A percentile compares a stretch with the other conserved stretches of the same genome.
Conservation (phyloP, 805 yeast species). For the Candida cerambycidarum region DNA sequence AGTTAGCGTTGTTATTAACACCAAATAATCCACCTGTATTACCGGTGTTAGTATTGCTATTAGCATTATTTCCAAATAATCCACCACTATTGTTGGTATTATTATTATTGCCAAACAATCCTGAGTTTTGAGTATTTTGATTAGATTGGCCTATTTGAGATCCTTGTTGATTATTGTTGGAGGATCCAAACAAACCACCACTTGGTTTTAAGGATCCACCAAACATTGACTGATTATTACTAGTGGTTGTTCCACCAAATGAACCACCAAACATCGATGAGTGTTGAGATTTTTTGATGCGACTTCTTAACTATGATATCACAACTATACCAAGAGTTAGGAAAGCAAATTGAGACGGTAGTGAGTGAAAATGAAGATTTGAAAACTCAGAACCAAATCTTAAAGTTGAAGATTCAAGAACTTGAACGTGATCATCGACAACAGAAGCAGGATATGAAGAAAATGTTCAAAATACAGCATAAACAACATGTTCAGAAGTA, state of each 20-base stretch:
- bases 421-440: slow-evolving; percentile 4
- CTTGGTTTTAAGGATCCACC: slow-evolving; percentile 5
- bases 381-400: slow-evolving; percentile 19
- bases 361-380: slow-evolving; percentile 6
- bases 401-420: slow-evolving; percentile 14
- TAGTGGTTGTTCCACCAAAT: slow-evolving; percentile 6
- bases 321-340: slow-evolving; percentile 1
- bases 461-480: slow-evolving; percentile 13
- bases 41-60: slow-evolving; percentile 5
- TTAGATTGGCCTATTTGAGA: slow-evolving; percentile 8
- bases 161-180: slow-evolving; percentile 7
- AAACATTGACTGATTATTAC: slow-evolving; percentile 4
- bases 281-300: slow-evolving; percentile 6
- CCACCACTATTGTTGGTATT: slow-evolving; percentile 14
- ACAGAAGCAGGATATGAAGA: slow-evolving; percentile 12
- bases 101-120: slow-evolving; percentile 20
- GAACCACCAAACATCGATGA: slow-evolving; percentile 8
- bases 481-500: slow-evolving; percentile 14
- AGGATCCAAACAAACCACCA: slow-evolving; percentile 15
- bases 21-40: slow-evolving; percentile 23
- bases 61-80: slow-evolving; percentile 22
- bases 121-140: slow-evolving; percentile 2
- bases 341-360: neutral
- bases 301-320: slow-evolving; percentile 1
- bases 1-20: neutral